Evolutionary conservation across 768 basidiomycete species (phyloP), one percentile per base, ranked within the genome.

Genomic region (Leccinum pellstonianum): DNA sequence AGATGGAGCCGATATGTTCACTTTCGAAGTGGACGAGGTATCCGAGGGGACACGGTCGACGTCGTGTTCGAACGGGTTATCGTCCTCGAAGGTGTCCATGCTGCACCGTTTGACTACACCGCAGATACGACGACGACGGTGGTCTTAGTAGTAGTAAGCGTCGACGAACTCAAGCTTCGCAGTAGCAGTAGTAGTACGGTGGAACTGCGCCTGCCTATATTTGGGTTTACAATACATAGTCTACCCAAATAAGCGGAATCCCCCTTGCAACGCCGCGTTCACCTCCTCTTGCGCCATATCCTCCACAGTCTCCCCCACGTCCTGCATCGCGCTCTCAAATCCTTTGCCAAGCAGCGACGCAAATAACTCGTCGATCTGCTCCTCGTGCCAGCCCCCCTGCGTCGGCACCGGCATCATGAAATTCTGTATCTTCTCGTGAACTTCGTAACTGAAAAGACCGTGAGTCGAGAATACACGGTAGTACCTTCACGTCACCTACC

Each of bases 301-400:
- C 7, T 69, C 68, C 33, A 64, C 70, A 38, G 75, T 75, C 52
- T 75, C 61, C n/a, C 66, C 68, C 49, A 56, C 66, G 52, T 56
- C 63, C 49, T 57, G 64, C 62, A 68, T 65, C 14, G 75, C 69
- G 52, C 70, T 68, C 65, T 84, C 83, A 57, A 84, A 86, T 8
- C 88, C 88, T 70, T 81, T 86, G 1, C 95, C 95, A 31, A 98
- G 79, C 48, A 99, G 73, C 29, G 91, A 93, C 25, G 86, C 81
- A 74, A 99, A 98, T 56, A 98, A 75, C 71, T 98, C 96, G 69
- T 99, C 95, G 56, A 95, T 83, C 76, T 98, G 97, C 68, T 94
- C 93, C 60, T 98, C 94, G 63, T 96, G 93, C 97, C 97, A 99
- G 57, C 77, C 81, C 29, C 85, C 86, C 35, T 75, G 71, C 19